A percentile compares a stretch with the other conserved stretches of the same genome.
phyloP scores from a whole-genome alignment of 2,329 filamentous ascomycete species.

The Rutstroemia sp. region DNA sequence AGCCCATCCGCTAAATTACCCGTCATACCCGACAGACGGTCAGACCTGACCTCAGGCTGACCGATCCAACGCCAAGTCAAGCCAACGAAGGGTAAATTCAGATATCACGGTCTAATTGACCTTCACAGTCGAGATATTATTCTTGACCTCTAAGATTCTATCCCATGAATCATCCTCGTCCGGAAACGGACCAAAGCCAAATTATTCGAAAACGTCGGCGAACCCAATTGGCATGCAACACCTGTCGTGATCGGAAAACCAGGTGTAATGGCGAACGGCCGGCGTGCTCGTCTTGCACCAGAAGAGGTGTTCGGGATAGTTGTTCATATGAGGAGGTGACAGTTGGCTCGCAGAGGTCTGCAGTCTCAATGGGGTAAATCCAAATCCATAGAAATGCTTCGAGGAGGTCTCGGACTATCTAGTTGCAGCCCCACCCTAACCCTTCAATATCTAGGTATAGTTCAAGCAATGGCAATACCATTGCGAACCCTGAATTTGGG shows the following conservation, averaged over 20 bases:
- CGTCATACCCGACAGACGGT: no score
- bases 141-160: no score
- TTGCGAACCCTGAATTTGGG: no score
- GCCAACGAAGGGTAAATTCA: no score
- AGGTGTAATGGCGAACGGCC: conserved; percentile 13
- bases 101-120: no score
- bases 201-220: conserved; percentile 11
- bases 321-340: conserved; percentile 13
- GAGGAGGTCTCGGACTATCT: neutral
- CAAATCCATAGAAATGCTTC: neutral
- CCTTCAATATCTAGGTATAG: no score
- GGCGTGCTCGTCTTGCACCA: conserved; percentile 9
- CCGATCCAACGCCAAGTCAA: no score
- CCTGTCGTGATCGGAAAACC: conserved; percentile 13
- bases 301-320: conserved; percentile 3
- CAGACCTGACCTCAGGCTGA: no score
- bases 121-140: no score
- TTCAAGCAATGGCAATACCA: no score
- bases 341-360: neutral
- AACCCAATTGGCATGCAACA: conserved; percentile 13
- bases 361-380: neutral
- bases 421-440: neutral
- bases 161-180: neutral
- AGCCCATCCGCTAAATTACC: no score
- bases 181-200: neutral